Conservation (phyloP, 345 rosid genomes). For the Trapa incisa region DNA sequence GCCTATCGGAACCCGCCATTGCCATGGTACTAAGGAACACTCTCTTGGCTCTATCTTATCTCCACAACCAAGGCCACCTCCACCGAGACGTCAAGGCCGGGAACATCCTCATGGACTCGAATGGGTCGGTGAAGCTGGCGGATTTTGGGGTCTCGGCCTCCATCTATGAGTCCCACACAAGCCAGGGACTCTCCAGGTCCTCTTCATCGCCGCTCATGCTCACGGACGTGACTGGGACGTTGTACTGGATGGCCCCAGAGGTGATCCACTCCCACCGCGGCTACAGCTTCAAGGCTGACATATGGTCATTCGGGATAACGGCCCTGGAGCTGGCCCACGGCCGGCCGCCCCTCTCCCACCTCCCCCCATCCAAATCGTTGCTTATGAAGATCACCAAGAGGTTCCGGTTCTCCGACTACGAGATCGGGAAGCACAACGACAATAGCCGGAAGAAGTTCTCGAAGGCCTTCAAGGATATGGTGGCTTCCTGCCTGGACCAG, state of each 20-base stretch:
- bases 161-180: constrained; percentile 36
- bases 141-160: constrained; percentile 88
- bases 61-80: constrained; percentile 68
- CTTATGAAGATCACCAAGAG: constrained; percentile 73
- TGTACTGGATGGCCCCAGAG: constrained; percentile 98
- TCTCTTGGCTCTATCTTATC: constrained; percentile 51
- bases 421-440: constrained; percentile 25
- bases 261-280: constrained; percentile 87
- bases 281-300: constrained; percentile 80
- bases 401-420: constrained; percentile 61
- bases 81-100: constrained; percentile 79
- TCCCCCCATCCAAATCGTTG: constrained; percentile 63
- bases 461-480: constrained; percentile 68
- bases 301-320: constrained; percentile 89
- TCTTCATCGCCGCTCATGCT: constrained; percentile 34
- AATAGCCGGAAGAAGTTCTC: constrained; percentile 32
- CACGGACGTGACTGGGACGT: constrained; percentile 69
- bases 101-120: constrained; percentile 55
- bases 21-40: constrained; percentile 58
- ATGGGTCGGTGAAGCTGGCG: constrained; percentile 63
- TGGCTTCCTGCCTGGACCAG: constrained; percentile 63
- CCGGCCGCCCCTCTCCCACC: constrained; percentile 68
- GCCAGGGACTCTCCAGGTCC: constrained; percentile 6
- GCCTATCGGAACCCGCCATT: constrained; percentile 65
- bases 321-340: constrained; percentile 84